These are phyloP conservation scores for Rhizoclosmatium globosum DNA, from an alignment of 192 early-diverging fungal genomes.

Conservation along the genomic window DNA sequence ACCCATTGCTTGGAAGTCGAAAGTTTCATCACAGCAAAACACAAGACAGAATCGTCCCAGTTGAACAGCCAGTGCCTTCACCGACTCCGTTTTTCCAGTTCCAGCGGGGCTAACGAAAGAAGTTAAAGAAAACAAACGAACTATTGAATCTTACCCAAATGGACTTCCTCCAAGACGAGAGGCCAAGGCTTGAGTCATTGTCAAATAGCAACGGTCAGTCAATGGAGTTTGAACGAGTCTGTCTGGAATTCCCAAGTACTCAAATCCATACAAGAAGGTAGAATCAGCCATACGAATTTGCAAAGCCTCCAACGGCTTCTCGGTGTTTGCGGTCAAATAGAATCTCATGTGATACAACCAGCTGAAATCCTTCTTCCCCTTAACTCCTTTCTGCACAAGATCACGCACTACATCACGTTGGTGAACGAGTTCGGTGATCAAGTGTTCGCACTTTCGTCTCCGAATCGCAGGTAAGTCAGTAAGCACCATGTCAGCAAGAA, in stretches of 20 bases:
- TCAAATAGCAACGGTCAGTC: slow-evolving; percentile 98
- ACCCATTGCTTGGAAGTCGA: slow-evolving; percentile 99
- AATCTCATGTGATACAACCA: slow-evolving; percentile 99
- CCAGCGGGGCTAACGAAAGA: slow-evolving; percentile 79
- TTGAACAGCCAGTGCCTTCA: slow-evolving; percentile 95
- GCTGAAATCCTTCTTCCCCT: slow-evolving; percentile 71
- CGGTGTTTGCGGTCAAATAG: slow-evolving; percentile 73
- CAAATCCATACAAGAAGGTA: slow-evolving; percentile 94
- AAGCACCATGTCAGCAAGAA: slow-evolving; percentile 94
- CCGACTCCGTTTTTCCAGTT: slow-evolving; percentile 99
- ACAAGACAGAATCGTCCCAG: slow-evolving; percentile 98
- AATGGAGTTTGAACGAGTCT: slow-evolving; percentile 98
- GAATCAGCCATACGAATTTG: slow-evolving; percentile 93
- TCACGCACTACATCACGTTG: slow-evolving; percentile 91
- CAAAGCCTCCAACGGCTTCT: slow-evolving; percentile 78
- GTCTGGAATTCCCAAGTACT: slow-evolving; percentile 97
- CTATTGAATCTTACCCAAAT: slow-evolving; percentile 62
- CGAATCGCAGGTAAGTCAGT: slow-evolving; percentile 81
- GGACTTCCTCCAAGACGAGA: slow-evolving; percentile 94
- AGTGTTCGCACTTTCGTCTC: slow-evolving; percentile 95
- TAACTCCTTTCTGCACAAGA: slow-evolving; percentile 52
- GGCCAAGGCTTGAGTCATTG: slow-evolving; percentile 96
- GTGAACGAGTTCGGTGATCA: slow-evolving; percentile 99
- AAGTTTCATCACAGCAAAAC: slow-evolving; percentile 99
- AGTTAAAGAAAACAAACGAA: not conserved